Evolutionary conservation across 345 rosid genomes (phyloP).

Genomic region (Eucalyptus coolabah): DNA sequence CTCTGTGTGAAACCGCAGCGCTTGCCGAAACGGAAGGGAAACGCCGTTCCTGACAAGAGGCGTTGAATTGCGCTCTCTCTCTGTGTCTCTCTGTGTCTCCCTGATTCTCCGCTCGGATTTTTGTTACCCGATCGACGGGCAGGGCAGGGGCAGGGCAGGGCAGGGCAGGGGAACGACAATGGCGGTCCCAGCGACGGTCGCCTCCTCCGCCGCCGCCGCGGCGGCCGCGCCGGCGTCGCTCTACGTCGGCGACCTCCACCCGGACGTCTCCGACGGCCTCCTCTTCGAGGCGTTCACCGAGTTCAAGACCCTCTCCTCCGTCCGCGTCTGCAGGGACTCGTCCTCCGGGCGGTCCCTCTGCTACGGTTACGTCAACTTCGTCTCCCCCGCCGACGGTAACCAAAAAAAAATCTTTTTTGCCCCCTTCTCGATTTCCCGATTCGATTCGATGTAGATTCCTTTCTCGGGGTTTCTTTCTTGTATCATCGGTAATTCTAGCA

Average conservation of each 20-base stretch:
- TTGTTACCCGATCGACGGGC: background rate
- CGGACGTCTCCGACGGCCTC: slow-evolving; percentile 33
- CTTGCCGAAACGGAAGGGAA: background rate
- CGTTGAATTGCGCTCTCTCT: background rate
- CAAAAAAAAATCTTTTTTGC: too few species aligned
- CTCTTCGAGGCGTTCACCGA: slow-evolving; percentile 48
- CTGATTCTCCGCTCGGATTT: background rate
- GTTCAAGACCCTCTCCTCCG: slow-evolving; percentile 55
- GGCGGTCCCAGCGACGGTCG: slow-evolving; percentile 32
- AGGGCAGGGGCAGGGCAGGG: background rate
- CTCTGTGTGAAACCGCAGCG: background rate
- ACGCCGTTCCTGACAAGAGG: too few species aligned
- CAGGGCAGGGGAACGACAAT: background rate
- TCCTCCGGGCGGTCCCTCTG: slow-evolving; percentile 55
- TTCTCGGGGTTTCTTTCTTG: background rate
- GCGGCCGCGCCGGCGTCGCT: slow-evolving; percentile 30
- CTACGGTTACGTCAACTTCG: slow-evolving; percentile 77
- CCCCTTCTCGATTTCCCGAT: background rate
- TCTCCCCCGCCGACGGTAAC: slow-evolving; percentile 46
- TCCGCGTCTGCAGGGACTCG: slow-evolving; percentile 54
- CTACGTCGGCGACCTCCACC: slow-evolving; percentile 71
- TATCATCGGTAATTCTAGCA: background rate
- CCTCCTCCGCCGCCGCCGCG: slow-evolving; percentile 4
- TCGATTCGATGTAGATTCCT: background rate
- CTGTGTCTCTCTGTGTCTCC: background rate